These are phyloP conservation scores for Irpex rosettiformis DNA, from an alignment of 1,284 basidiomycete genomes.

Conservation along the genomic window DNA sequence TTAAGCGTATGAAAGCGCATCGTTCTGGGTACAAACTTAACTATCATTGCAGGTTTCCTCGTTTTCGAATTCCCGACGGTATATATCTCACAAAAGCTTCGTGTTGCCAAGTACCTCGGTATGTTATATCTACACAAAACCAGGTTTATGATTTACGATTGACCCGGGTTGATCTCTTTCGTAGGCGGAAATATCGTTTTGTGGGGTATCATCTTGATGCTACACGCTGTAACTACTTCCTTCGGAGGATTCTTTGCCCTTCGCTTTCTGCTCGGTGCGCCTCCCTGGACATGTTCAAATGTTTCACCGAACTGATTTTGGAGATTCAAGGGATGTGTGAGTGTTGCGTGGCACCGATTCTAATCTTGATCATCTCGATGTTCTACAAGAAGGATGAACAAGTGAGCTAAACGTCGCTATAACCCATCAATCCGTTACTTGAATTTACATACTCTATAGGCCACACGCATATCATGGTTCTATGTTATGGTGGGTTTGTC, in stretches of 20 bases:
- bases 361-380: conserved; percentile 64
- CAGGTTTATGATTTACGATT: neutral
- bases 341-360: conserved; percentile 57
- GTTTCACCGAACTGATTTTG: neutral
- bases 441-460: conserved; percentile 28
- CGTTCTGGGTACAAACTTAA: neutral
- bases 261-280: conserved; percentile 54
- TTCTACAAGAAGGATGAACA: conserved; percentile 73
- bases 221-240: conserved; percentile 52
- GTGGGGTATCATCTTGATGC: conserved; percentile 61
- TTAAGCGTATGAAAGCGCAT: too few species aligned
- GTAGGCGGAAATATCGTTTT: conserved; percentile 56
- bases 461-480: conserved; percentile 60
- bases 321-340: conserved; percentile 57
- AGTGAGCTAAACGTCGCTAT: conserved; percentile 25
- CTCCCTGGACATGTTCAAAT: neutral
- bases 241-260: conserved; percentile 62
- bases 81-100: conserved; percentile 59
- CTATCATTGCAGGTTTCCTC: conserved; percentile 42
- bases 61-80: conserved; percentile 67
- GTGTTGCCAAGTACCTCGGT: conserved; percentile 64
- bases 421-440: neutral
- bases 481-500: conserved; percentile 52
- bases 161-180: neutral
- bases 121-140: conserved; percentile 1